Percentiles rank a stretch among this genome's conserved stretches.
Conservation (phyloP, 805 yeast species). For the Metschnikowia lochheadii region DNA sequence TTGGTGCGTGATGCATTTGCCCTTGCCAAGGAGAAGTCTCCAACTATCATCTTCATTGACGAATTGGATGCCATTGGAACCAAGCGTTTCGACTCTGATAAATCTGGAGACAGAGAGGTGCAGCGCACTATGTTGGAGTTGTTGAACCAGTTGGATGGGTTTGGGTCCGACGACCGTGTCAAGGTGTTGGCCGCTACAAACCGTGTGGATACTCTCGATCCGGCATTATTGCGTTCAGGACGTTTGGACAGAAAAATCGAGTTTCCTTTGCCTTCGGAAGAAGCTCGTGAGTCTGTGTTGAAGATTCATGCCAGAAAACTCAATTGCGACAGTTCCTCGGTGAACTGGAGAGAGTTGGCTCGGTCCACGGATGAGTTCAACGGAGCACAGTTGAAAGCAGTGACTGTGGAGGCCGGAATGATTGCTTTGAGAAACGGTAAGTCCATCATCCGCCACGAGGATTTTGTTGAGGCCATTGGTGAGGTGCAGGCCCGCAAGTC, state of each 20-base stretch:
- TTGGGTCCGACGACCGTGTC: conserved; percentile 42
- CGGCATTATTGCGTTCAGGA: conserved; percentile 21
- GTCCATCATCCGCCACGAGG: conserved; percentile 88
- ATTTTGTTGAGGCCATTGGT: conserved; percentile 95
- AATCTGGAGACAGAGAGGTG: conserved; percentile 21
- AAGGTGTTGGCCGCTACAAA: conserved; percentile 22
- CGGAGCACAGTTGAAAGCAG: conserved; percentile 98
- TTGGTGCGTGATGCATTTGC: conserved; percentile 22
- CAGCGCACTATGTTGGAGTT: conserved; percentile 22
- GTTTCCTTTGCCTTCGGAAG: conserved; percentile 96
- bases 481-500: conserved; percentile 98
- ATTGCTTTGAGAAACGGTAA: conserved; percentile 96
- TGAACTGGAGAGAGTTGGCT: conserved; percentile 98
- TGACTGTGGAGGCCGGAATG: conserved; percentile 99
- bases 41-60: conserved; percentile 21
- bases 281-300: conserved; percentile 92
- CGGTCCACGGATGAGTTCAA: conserved; percentile 97
- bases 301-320: conserved; percentile 97
- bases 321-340: conserved; percentile 79
- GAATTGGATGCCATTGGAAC: conserved; percentile 23
- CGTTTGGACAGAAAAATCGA: conserved; percentile 43
- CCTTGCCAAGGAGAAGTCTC: conserved; percentile 21
- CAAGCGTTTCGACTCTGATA: conserved; percentile 21
- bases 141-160: conserved; percentile 21
- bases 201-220: conserved; percentile 21